phyloP scores from a whole-genome alignment of 208 protist genomes.

The Lotmaria passim region DNA sequence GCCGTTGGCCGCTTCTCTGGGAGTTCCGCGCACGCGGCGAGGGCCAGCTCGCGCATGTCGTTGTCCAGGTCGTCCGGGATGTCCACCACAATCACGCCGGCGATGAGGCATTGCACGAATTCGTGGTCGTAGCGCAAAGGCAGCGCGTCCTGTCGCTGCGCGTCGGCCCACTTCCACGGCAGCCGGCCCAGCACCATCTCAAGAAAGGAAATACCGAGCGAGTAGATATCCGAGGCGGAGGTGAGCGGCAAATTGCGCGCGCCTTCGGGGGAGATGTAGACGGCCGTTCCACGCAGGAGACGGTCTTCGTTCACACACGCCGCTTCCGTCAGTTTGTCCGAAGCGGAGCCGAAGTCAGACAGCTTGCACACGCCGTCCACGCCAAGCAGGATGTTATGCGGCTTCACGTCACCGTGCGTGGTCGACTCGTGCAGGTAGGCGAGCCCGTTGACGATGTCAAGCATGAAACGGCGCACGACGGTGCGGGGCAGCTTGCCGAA shows the following conservation, averaged over 20 bases:
- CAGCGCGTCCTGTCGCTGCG: conserved; percentile 39
- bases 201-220: conserved; percentile 75
- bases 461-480: conserved; percentile 71
- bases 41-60: conserved; percentile 56
- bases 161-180: conserved; percentile 67
- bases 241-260: conserved; percentile 58
- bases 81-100: conserved; percentile 53
- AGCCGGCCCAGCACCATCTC: conserved; percentile 79
- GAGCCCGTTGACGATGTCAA: conserved; percentile 79
- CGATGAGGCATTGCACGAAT: conserved; percentile 65
- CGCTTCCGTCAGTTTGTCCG: conserved; percentile 44
- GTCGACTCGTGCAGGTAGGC: conserved; percentile 80
- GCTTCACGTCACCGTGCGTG: conserved; percentile 89
- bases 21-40: conserved; percentile 52
- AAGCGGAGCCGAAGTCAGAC: conserved; percentile 85
- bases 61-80: conserved; percentile 62
- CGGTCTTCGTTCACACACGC: conserved; percentile 47
- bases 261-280: conserved; percentile 89
- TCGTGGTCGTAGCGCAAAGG: conserved; percentile 50
- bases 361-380: conserved; percentile 86
- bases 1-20: conserved; percentile 63
- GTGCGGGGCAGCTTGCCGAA: conserved; percentile 65
- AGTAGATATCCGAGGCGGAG: conserved; percentile 81
- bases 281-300: conserved; percentile 70
- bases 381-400: conserved; percentile 85